A percentile compares a stretch with the other conserved stretches of the same genome.
These are phyloP conservation scores for Coniochaeta ligniaria DNA, from an alignment of 2,329 filamentous ascomycete species.

Conservation along the genomic window DNA sequence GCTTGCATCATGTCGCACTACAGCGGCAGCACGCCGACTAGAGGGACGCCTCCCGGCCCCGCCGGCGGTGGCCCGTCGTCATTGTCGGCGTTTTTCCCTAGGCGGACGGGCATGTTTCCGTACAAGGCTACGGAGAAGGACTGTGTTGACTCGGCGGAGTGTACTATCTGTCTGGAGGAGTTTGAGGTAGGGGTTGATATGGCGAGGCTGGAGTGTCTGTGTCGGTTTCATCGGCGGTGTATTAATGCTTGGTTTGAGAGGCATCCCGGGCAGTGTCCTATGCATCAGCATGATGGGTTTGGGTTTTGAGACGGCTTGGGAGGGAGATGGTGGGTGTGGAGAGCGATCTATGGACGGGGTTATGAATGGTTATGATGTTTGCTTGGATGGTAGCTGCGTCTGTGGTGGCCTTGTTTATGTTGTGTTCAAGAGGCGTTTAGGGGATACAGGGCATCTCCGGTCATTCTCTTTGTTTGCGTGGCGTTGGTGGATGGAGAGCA, in stretches of 20 bases:
- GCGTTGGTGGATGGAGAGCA: not conserved
- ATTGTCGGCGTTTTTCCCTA: conserved; percentile 28
- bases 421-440: not conserved
- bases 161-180: conserved; percentile 61
- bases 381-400: no score
- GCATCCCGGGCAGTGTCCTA: conserved; percentile 56
- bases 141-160: conserved; percentile 60
- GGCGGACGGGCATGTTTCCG: conserved; percentile 52
- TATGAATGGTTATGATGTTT: not conserved
- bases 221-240: conserved; percentile 54
- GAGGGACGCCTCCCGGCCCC: no score
- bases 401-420: not conserved
- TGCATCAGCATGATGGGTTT: conserved; percentile 58
- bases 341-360: not conserved
- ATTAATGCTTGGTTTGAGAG: conserved; percentile 56
- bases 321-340: not conserved
- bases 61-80: conserved; percentile 15
- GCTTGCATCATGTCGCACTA: conserved; percentile 48
- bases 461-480: not conserved
- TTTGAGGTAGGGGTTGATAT: conserved; percentile 55
- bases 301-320: conserved; percentile 30
- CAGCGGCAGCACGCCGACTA: conserved; percentile 27
- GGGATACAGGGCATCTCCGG: not conserved
- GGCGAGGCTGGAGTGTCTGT: conserved; percentile 61
- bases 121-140: conserved; percentile 62